These are phyloP conservation scores for Vicia villosa DNA, from an alignment of 306 rosid genomes.

Conservation along the genomic window DNA sequence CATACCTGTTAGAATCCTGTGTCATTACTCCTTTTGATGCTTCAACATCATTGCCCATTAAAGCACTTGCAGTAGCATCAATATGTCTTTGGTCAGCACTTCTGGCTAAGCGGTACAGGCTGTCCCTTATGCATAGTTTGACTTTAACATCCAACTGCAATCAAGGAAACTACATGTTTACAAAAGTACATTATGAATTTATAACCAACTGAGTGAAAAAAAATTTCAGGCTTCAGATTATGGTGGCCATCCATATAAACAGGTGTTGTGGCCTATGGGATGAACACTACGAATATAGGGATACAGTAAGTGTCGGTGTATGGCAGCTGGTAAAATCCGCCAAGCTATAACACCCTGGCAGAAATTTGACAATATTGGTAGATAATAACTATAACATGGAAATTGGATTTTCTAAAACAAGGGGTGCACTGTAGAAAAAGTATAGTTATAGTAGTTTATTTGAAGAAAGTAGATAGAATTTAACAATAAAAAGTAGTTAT, in stretches of 20 bases:
- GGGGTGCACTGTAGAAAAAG: no score
- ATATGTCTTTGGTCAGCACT: slow-evolving; percentile 83
- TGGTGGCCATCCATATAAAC: neutral
- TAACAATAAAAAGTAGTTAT: neutral
- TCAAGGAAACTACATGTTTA: slow-evolving; percentile 35
- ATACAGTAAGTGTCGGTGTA: neutral
- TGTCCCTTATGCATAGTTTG: slow-evolving; percentile 84
- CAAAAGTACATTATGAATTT: neutral
- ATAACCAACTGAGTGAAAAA: neutral
- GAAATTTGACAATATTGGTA: neutral
- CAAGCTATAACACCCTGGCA: neutral
- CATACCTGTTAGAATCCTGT: slow-evolving; percentile 60
- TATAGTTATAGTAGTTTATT: neutral
- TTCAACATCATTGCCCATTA: slow-evolving; percentile 49
- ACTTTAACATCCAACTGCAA: slow-evolving; percentile 73
- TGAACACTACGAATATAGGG: neutral
- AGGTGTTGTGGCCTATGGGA: neutral
- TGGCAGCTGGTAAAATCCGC: neutral
- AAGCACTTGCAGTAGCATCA: slow-evolving; percentile 43
- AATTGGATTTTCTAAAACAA: neutral
- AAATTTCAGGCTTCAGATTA: neutral
- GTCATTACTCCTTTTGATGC: slow-evolving; percentile 45
- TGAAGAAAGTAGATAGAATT: neutral
- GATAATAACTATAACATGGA: slow-evolving; percentile 19
- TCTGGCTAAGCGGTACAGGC: slow-evolving; percentile 86